Evolutionary conservation across 2,329 filamentous ascomycete genomes (phyloP).

Genomic region (Colletotrichum echinochloae): DNA sequence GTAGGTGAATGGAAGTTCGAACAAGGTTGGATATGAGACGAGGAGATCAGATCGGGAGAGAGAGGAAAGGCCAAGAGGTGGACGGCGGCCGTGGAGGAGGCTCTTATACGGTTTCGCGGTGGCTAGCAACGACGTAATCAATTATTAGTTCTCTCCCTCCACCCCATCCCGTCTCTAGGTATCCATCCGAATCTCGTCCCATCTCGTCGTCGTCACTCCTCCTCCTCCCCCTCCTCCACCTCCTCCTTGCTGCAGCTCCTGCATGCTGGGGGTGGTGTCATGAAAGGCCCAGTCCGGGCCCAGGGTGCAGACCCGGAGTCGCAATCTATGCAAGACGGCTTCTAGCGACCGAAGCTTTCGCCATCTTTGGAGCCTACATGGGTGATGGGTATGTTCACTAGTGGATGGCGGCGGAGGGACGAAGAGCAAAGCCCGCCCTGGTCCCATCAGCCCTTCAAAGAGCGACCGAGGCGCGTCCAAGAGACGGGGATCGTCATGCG

Average conservation of each 20-base stretch:
- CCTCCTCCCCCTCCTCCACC: neutral
- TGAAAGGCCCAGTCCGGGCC: slow-evolving; percentile 29
- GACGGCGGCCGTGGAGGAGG: slow-evolving; percentile 20
- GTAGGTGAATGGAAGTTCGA: slow-evolving; percentile 39
- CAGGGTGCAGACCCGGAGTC: slow-evolving; percentile 12
- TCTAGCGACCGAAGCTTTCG: slow-evolving; percentile 32
- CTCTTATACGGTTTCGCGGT: slow-evolving; percentile 31
- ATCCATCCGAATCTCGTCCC: neutral
- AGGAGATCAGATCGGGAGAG: slow-evolving; percentile 31
- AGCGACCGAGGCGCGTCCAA: neutral
- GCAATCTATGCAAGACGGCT: slow-evolving; percentile 38
- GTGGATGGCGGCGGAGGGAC: too few species aligned
- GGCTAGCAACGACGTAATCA: too few species aligned
- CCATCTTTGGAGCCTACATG: neutral
- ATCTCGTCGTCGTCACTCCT: neutral
- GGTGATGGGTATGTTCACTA: neutral
- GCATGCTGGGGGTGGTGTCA: slow-evolving; percentile 11
- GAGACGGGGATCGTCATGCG: slow-evolving; percentile 23
- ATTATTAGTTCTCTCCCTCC: neutral
- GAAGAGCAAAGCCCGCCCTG: too few species aligned
- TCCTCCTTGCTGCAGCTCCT: neutral
- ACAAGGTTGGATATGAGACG: slow-evolving; percentile 33
- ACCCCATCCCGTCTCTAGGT: neutral
- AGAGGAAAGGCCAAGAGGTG: neutral
- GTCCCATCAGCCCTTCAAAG: slow-evolving; percentile 22